Evolutionary conservation across 352 stramenopile genomes (phyloP).

Genomic region (Phytophthora pseudosyringae): DNA sequence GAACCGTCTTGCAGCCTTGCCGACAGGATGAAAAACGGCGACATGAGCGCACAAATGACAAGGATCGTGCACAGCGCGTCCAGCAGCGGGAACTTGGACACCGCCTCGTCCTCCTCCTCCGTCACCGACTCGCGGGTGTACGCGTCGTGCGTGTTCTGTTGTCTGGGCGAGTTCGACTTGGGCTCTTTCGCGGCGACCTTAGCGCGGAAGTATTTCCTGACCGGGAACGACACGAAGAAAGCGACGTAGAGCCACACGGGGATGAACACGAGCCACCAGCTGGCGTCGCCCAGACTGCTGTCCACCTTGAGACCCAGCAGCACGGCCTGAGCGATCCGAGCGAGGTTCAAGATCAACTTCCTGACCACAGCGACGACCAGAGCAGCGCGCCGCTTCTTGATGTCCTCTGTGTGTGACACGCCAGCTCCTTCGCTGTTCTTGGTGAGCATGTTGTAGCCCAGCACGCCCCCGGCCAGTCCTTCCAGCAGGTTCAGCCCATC

Average conservation of each 20-base stretch:
- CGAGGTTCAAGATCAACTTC: conserved; percentile 53
- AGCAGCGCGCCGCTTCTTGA: conserved; percentile 61
- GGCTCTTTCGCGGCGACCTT: conserved; percentile 51
- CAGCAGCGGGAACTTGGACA: conserved; percentile 61
- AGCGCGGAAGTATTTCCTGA: conserved; percentile 59
- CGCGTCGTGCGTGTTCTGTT: conserved; percentile 63
- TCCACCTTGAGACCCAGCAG: conserved; percentile 80
- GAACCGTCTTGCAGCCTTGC: conserved; percentile 69
- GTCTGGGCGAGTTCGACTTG: conserved; percentile 36
- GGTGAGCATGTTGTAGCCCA: conserved; percentile 76
- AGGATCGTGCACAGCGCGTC: conserved; percentile 64
- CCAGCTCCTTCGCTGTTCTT: conserved; percentile 80
- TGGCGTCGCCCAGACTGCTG: conserved; percentile 48
- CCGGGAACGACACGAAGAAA: conserved; percentile 63
- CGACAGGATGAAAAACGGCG: conserved; percentile 83
- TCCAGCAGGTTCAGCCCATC: conserved; percentile 77
- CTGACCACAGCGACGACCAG: conserved; percentile 50
- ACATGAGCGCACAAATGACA: conserved; percentile 63
- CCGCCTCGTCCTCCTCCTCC: conserved; percentile 58
- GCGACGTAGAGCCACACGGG: conserved; percentile 79
- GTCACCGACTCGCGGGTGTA: conserved; percentile 80
- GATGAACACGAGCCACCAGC: conserved; percentile 85
- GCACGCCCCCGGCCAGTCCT: conserved; percentile 52
- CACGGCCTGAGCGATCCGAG: conserved; percentile 66
- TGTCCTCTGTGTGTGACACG: conserved; percentile 70